Percentiles rank a stretch among this genome's conserved stretches.
phyloP scores from a whole-genome alignment of 2,329 filamentous ascomycete species.

The Colletotrichum scovillei region DNA sequence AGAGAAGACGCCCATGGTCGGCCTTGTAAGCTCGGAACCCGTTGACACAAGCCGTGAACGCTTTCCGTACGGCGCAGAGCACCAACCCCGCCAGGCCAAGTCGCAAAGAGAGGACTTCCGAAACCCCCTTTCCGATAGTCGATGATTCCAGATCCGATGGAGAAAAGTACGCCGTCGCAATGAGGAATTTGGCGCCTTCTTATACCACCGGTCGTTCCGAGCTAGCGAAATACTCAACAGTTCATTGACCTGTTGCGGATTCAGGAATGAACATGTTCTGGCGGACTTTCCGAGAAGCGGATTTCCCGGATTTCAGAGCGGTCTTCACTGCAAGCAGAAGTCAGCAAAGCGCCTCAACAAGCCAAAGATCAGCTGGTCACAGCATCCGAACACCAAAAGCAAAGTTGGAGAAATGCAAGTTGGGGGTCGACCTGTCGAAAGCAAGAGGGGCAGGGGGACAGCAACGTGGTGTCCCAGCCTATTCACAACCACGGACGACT shows the following conservation, averaged over 20 bases:
- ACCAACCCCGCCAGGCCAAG: neutral
- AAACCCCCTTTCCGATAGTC: neutral
- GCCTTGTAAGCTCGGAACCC: neutral
- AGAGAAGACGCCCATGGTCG: neutral
- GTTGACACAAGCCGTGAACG: neutral
- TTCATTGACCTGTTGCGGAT: neutral
- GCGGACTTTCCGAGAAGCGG: neutral
- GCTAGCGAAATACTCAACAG: neutral
- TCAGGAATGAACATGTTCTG: neutral
- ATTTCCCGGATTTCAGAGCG: neutral
- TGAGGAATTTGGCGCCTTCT: neutral
- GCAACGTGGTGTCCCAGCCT: neutral
- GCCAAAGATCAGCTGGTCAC: neutral
- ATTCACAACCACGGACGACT: neutral
- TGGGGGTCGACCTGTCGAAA: neutral
- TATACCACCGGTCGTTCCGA: neutral
- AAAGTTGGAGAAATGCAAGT: neutral
- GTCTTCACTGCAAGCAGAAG: neutral
- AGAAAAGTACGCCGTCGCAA: neutral
- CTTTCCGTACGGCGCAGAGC: neutral
- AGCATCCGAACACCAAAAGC: neutral
- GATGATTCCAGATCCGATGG: neutral
- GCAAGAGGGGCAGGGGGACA: neutral
- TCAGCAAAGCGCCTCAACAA: neutral
- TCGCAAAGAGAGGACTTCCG: neutral